Percentiles rank a stretch among this genome's conserved stretches.
These are phyloP conservation scores for Retiboletus flavoniger DNA, from an alignment of 1,284 basidiomycete species.

Conservation along the genomic window DNA sequence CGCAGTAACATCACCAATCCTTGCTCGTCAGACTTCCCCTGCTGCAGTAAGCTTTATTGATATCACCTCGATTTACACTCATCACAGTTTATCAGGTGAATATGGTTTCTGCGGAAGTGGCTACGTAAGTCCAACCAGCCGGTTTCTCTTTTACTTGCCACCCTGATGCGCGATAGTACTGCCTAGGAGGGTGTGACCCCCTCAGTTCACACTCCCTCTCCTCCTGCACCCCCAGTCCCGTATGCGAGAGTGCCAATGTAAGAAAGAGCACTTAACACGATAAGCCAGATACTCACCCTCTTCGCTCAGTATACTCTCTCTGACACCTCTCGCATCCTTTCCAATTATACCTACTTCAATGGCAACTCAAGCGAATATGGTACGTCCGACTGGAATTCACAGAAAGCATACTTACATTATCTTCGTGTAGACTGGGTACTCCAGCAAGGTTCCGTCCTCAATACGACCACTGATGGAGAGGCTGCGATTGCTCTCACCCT, in stretches of 20 bases:
- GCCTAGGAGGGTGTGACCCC: conserved; percentile 81
- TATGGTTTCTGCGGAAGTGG: conserved; percentile 72
- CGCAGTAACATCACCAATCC: conserved; percentile 51
- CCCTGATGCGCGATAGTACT: conserved; percentile 49
- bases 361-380: conserved; percentile 70
- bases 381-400: conserved; percentile 11
- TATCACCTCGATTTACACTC: not conserved
- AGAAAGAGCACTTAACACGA: conserved; percentile 15
- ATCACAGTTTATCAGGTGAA: conserved; percentile 47
- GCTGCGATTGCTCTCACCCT: conserved; percentile 64
- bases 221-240: conserved; percentile 71
- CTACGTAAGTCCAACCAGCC: conserved; percentile 37
- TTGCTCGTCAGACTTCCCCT: conserved; percentile 61
- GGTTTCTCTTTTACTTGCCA: not conserved
- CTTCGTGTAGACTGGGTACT: conserved; percentile 61
- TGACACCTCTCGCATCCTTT: conserved; percentile 65
- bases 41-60: conserved; percentile 56
- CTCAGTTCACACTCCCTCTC: conserved; percentile 58
- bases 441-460: conserved; percentile 64
- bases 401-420: not conserved
- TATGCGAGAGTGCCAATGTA: conserved; percentile 66
- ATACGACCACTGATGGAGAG: conserved; percentile 61
- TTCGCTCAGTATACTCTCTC: conserved; percentile 55
- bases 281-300: conserved; percentile 1
- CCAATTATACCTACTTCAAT: conserved; percentile 63